These are phyloP conservation scores for Cystofilobasidium ferigula DNA, from an alignment of 768 basidiomycete genomes.

Conservation along the genomic window DNA sequence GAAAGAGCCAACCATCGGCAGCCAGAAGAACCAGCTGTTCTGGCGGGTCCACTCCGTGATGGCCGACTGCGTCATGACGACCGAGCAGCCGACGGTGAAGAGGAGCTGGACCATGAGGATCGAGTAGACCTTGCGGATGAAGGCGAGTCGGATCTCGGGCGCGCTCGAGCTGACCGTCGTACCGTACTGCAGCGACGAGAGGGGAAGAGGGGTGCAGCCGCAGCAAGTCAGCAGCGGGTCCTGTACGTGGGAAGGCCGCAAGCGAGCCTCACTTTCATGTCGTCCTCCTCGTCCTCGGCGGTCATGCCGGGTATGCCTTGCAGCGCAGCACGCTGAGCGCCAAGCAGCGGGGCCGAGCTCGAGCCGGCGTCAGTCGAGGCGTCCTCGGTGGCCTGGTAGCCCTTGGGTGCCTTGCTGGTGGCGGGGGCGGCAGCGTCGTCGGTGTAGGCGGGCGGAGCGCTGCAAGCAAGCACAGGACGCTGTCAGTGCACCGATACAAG, in stretches of 20 bases:
- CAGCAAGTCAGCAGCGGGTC: neutral
- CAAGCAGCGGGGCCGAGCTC: constrained; percentile 4
- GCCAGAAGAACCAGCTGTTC: constrained; percentile 20
- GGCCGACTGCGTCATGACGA: constrained; percentile 17
- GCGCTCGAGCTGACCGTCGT: constrained; percentile 6
- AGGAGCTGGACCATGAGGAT: constrained; percentile 21
- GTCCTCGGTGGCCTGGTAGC: constrained; percentile 7
- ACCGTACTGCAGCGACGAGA: neutral
- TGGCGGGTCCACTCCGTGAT: constrained; percentile 7
- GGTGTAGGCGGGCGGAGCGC: constrained; percentile 12
- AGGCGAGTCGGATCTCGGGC: constrained; percentile 14
- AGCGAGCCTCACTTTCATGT: constrained; percentile 14
- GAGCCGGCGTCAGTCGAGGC: neutral
- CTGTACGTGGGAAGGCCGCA: no score
- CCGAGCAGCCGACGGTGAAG: constrained; percentile 8
- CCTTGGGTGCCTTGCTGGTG: neutral
- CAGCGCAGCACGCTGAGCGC: neutral
- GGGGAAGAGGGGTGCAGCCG: neutral
- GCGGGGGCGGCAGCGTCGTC: neutral
- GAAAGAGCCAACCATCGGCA: constrained; percentile 22
- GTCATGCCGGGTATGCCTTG: neutral
- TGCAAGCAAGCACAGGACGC: no score
- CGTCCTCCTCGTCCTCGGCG: constrained; percentile 13
- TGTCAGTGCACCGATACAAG: no score
- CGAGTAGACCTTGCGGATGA: constrained; percentile 25